Evolutionary conservation across 2,329 filamentous ascomycete genomes (phyloP), one percentile per base, ranked within the genome.

Genomic region (Sphaerulina populicola): DNA sequence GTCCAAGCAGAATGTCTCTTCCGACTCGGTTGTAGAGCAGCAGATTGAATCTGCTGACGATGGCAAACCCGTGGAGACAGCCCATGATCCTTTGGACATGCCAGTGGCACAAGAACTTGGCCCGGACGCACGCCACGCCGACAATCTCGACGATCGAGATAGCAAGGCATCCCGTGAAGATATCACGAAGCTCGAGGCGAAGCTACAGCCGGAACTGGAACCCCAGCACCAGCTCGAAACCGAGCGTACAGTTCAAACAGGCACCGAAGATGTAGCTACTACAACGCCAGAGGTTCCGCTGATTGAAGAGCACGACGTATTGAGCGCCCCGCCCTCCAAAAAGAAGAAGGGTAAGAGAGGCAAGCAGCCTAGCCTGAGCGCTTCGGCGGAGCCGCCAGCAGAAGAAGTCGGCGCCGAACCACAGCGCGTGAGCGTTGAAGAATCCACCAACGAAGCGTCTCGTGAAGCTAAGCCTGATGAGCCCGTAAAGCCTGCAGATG

Each of bases 341-440:
- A 53, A 54, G 21, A 57, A 57, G 43, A 68, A 72, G 53, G 69
- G 68, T 30, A 74, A 71, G 61, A 73, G 70, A 44, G 74, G 65
- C 56, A 63, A 63, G 35, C 74, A 71, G 60, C 54, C 57, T 10
- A 43, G 15, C 23, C 47, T 55, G 15, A 42, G 36, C 31, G 31
- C 29, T 10, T 21, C 14, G 6, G 42, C 66, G 70, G 39, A 64
- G 67, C 37, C 27, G 10, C 30, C 18, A 7, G 12, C 30, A 45
- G 35, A 54, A 15, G 47, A 46, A 9, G 42, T 18, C 3, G 36
- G 29, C 35, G 10, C 23, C 14, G 18, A 36, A 18, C 35, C 35
- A 14, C 10, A 39, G 37, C 11, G 9, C 14, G 23, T 27, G 23
- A 27, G 23, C 23, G 23, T 27, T 27, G 23, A 27, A 27, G 6